phyloP scores from a whole-genome alignment of 2,329 filamentous ascomycete genomes.

The Bipolaris oryzae region DNA sequence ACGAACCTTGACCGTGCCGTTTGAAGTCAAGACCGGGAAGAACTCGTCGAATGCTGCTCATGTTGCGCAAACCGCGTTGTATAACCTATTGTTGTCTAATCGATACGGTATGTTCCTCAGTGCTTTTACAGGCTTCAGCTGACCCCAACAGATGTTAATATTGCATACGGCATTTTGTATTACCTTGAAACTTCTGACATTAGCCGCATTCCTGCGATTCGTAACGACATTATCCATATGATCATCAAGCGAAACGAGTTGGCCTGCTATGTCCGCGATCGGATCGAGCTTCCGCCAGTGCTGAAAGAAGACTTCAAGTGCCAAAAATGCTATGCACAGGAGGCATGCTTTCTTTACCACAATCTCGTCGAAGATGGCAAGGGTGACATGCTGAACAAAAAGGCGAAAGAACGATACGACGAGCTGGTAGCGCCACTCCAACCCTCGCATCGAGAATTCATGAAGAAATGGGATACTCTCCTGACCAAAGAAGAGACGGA shows the following conservation, averaged over 20 bases:
- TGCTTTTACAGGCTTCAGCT: slow-evolving; percentile 9
- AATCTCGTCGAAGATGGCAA: slow-evolving; percentile 85
- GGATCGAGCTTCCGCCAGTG: slow-evolving; percentile 84
- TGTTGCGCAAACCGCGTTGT: slow-evolving; percentile 91
- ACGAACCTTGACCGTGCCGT: slow-evolving; percentile 80
- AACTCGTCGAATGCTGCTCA: slow-evolving; percentile 78
- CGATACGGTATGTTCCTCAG: slow-evolving; percentile 67
- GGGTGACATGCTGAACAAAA: slow-evolving; percentile 79
- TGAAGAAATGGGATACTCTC: slow-evolving; percentile 91
- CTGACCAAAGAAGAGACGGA: slow-evolving; percentile 95
- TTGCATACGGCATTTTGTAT: slow-evolving; percentile 88
- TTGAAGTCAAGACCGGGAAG: slow-evolving; percentile 94
- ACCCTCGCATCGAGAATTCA: slow-evolving; percentile 77
- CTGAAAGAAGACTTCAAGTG: slow-evolving; percentile 82
- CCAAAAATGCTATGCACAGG: slow-evolving; percentile 86
- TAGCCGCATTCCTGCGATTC: slow-evolving; percentile 80
- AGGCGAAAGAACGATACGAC: slow-evolving; percentile 79
- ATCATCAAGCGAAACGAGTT: slow-evolving; percentile 93
- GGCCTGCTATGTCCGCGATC: slow-evolving; percentile 81
- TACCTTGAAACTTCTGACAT: slow-evolving; percentile 92
- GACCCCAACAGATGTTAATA: slow-evolving; percentile 71
- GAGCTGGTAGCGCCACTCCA: slow-evolving; percentile 80
- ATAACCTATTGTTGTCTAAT: slow-evolving; percentile 90
- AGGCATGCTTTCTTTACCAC: slow-evolving; percentile 91
- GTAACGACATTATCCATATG: slow-evolving; percentile 92